phyloP scores from a whole-genome alignment of 2,329 filamentous ascomycete species.

The Claviceps sp. region DNA sequence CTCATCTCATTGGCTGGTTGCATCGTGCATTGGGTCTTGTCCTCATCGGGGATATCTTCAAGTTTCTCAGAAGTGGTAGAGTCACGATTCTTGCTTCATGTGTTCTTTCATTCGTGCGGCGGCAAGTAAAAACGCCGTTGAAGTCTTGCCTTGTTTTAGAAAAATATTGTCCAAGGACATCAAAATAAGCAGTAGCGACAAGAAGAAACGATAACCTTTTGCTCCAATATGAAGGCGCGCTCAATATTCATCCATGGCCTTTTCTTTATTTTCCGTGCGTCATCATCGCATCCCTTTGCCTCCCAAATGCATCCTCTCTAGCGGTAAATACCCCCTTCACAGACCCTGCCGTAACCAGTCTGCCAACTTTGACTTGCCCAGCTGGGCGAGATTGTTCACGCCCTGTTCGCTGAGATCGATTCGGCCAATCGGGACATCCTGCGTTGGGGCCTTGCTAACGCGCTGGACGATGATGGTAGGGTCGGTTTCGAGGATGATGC shows the following conservation, averaged over 20 bases:
- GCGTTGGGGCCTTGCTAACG: constrained; percentile 80
- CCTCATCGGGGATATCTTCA: background rate
- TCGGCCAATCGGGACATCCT: constrained; percentile 84
- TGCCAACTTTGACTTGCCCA: constrained; percentile 81
- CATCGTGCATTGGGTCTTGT: background rate
- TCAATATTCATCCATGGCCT: background rate
- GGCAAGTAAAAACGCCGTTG: constrained; percentile 7
- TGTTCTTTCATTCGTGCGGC: constrained; percentile 14
- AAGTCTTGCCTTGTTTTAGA: background rate
- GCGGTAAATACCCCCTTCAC: constrained; percentile 25
- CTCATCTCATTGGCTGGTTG: background rate
- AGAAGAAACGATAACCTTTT: background rate
- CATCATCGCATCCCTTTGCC: background rate
- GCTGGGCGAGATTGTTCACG: constrained; percentile 83
- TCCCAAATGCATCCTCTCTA: background rate
- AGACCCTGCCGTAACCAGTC: constrained; percentile 81
- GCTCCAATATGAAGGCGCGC: background rate
- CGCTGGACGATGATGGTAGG: constrained; percentile 85
- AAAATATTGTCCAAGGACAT: background rate
- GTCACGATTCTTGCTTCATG: background rate
- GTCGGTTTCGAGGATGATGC: constrained; percentile 94
- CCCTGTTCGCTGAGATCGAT: constrained; percentile 95
- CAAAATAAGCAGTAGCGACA: background rate
- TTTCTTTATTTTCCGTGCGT: background rate
- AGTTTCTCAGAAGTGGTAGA: background rate